Conservation (phyloP, 768 basidiomycete species). For the Obba rivulosa region DNA sequence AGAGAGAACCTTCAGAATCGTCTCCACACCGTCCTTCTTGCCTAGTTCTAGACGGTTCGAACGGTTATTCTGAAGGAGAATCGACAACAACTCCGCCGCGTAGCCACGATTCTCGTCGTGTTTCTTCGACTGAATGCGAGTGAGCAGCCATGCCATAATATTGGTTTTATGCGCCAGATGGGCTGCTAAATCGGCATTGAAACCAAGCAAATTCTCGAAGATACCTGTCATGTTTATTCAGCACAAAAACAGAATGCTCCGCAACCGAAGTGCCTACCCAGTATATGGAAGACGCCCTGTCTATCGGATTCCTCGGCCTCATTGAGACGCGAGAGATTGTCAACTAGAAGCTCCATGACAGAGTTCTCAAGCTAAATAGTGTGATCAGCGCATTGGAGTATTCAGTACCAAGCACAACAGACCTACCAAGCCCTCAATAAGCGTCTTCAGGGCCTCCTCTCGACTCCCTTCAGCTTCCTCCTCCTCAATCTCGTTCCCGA, state of each 20-base stretch:
- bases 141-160: slow-evolving; percentile 73
- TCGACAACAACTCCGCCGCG: slow-evolving; percentile 89
- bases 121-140: slow-evolving; percentile 62
- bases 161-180: slow-evolving; percentile 70
- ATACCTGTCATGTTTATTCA: too few species aligned
- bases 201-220: slow-evolving; percentile 88
- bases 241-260: too few species aligned
- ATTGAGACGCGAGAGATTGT: slow-evolving; percentile 84
- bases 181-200: slow-evolving; percentile 71
- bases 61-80: slow-evolving; percentile 73
- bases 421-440: slow-evolving; percentile 75
- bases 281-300: slow-evolving; percentile 88
- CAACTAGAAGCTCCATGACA: slow-evolving; percentile 81
- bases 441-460: slow-evolving; percentile 64
- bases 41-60: slow-evolving; percentile 66
- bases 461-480: slow-evolving; percentile 52
- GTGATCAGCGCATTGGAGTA: slow-evolving; percentile 2
- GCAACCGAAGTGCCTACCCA: slow-evolving; percentile 53
- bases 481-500: slow-evolving; percentile 66
- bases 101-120: slow-evolving; percentile 93
- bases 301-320: slow-evolving; percentile 87
- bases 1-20: slow-evolving; percentile 67
- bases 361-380: slow-evolving; percentile 68
- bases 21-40: slow-evolving; percentile 75
- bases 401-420: background rate